Percentiles rank a stretch among this genome's conserved stretches.
Conservation (phyloP, 1,139 yeast genomes). For the Geotrichum armillariae region DNA sequence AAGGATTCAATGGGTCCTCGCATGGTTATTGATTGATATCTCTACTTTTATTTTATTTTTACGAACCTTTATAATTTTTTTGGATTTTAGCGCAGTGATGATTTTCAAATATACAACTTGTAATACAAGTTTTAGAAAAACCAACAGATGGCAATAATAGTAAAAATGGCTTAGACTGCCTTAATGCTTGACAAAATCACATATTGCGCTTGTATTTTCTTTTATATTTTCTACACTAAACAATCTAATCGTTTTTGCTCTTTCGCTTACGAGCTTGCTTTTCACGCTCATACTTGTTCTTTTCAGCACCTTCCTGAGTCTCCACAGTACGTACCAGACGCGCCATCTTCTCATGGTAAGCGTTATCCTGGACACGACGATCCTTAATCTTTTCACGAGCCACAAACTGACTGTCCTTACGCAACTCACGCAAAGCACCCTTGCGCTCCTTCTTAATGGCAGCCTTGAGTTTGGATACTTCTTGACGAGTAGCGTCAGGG, state of each 20-base stretch:
- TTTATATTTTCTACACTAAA: no score
- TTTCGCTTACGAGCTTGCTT: conserved; percentile 62
- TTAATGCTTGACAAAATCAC: no score
- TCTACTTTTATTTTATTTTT: neutral
- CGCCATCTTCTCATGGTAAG: conserved; percentile 89
- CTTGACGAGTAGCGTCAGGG: conserved; percentile 76
- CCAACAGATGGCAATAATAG: no score
- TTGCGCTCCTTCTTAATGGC: conserved; percentile 91
- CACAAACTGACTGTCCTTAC: conserved; percentile 83
- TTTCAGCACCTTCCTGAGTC: conserved; percentile 92
- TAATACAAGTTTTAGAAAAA: no score
- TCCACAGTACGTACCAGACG: conserved; percentile 80
- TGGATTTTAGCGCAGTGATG: no score
- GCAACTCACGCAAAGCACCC: conserved; percentile 81
- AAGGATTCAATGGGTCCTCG: conserved; percentile 9
- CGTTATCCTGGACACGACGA: conserved; percentile 71
- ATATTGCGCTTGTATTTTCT: no score
- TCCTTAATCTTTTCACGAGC: conserved; percentile 83
- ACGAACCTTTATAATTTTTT: neutral
- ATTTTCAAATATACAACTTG: no score
- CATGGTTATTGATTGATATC: conserved; percentile 13
- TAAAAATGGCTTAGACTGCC: no score
- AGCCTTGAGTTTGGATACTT: conserved; percentile 75
- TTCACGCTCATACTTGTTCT: conserved; percentile 87
- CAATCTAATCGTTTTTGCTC: conserved; percentile 31